These are phyloP conservation scores for Quercus gilva DNA, from an alignment of 306 rosid genomes.

Conservation along the genomic window DNA sequence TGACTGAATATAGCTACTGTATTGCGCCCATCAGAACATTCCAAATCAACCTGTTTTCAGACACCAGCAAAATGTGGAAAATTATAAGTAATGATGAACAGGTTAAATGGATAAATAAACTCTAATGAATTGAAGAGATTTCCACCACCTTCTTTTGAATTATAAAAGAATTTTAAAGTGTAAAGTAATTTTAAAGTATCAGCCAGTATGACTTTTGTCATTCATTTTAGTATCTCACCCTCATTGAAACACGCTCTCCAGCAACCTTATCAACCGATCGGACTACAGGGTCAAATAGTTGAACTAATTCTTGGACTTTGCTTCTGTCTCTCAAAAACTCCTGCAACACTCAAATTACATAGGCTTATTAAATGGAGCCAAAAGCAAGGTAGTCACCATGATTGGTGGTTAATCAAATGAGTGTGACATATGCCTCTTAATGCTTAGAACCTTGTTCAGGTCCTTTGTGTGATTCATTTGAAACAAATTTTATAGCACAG, in stretches of 20 bases:
- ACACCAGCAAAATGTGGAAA: neutral
- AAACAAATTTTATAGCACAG: neutral
- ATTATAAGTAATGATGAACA: neutral
- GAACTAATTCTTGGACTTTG: constrained; percentile 67
- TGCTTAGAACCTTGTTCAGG: neutral
- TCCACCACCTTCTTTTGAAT: neutral
- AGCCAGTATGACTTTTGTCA: neutral
- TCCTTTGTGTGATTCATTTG: neutral
- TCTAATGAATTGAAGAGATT: neutral
- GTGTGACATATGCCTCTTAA: neutral
- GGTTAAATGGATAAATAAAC: neutral
- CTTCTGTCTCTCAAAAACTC: constrained; percentile 77
- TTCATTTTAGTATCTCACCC: constrained; percentile 48
- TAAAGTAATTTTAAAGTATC: neutral
- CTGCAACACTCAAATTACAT: constrained; percentile 38
- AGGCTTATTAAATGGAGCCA: neutral
- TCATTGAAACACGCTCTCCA: constrained; percentile 95
- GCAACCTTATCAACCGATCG: constrained; percentile 68
- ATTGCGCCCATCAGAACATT: constrained; percentile 72
- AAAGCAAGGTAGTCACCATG: neutral
- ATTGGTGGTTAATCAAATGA: neutral
- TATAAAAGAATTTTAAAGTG: neutral
- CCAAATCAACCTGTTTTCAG: constrained; percentile 76
- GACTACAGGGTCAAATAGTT: constrained; percentile 80
- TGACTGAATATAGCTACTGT: constrained; percentile 79